Conservation (phyloP, 495 filamentous ascomycete genomes). For the Trypethelium eluteriae region DNA sequence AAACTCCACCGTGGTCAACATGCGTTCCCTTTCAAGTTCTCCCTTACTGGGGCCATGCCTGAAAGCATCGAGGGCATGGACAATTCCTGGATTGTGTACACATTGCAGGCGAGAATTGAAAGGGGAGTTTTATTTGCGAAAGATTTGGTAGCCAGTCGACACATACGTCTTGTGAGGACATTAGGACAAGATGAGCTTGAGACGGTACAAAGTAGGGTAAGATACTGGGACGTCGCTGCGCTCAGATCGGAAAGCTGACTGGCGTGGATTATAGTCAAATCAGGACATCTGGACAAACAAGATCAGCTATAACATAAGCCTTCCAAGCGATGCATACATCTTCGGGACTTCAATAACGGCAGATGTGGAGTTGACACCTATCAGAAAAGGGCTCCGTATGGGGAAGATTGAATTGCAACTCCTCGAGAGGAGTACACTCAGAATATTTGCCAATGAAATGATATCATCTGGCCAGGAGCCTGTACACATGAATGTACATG, state of each 20-base stretch:
- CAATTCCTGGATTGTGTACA: constrained; percentile 75
- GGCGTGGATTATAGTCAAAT: constrained; percentile 24
- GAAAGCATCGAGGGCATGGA: constrained; percentile 85
- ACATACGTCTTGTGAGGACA: constrained; percentile 80
- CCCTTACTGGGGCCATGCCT: constrained; percentile 64
- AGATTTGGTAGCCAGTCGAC: constrained; percentile 68
- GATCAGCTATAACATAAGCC: constrained; percentile 80
- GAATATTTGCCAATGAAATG: constrained; percentile 26
- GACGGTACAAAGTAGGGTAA: constrained; percentile 23
- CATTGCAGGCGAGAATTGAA: constrained; percentile 78
- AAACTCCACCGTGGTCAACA: constrained; percentile 52
- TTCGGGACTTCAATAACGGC: constrained; percentile 77
- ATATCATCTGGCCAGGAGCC: constrained; percentile 20
- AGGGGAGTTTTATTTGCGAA: constrained; percentile 65
- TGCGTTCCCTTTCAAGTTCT: constrained; percentile 53
- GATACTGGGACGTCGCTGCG: background rate
- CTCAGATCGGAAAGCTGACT: too few relatives aligned
- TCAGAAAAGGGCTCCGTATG: constrained; percentile 79
- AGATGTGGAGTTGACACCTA: constrained; percentile 70
- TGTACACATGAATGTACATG: constrained; percentile 15
- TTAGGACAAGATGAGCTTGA: constrained; percentile 73
- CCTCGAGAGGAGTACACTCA: constrained; percentile 49
- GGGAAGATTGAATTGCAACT: constrained; percentile 67
- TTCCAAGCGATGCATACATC: constrained; percentile 82
- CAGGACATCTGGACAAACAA: constrained; percentile 95